Evolutionary conservation across 805 yeast genomes (phyloP).

Genomic region (Myxozyma lipomycoides): DNA sequence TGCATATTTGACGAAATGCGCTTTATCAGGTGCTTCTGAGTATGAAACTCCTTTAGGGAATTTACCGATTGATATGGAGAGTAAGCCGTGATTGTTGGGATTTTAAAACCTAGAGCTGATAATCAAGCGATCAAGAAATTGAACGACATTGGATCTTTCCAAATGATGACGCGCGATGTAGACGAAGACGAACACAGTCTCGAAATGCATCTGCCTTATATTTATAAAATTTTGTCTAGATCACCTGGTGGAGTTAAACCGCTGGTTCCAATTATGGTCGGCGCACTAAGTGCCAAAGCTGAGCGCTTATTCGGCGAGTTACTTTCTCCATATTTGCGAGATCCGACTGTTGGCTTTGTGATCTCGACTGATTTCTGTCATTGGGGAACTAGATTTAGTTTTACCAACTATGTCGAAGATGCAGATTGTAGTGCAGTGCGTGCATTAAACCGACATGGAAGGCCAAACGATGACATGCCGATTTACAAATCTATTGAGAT

Average conservation of each 20-base stretch:
- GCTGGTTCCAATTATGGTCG: slow-evolving; percentile 77
- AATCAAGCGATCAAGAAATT: slow-evolving; percentile 29
- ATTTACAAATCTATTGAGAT: slow-evolving; percentile 70
- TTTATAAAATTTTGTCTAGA: slow-evolving; percentile 47
- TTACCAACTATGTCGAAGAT: slow-evolving; percentile 40
- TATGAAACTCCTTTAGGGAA: slow-evolving; percentile 84
- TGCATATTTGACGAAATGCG: slow-evolving; percentile 65
- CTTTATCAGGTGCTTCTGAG: slow-evolving; percentile 48
- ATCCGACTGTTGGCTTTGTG: slow-evolving; percentile 61
- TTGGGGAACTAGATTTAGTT: slow-evolving; percentile 60
- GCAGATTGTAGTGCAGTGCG: slow-evolving; percentile 10
- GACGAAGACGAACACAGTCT: slow-evolving; percentile 89
- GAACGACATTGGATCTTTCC: slow-evolving; percentile 44
- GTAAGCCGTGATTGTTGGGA: slow-evolving; percentile 17
- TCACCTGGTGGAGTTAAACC: slow-evolving; percentile 20
- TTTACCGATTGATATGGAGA: slow-evolving; percentile 58
- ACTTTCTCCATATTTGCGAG: slow-evolving; percentile 52
- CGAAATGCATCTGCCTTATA: slow-evolving; percentile 88
- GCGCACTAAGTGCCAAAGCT: slow-evolving; percentile 50
- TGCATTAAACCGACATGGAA: not conserved
- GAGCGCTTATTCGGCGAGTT: slow-evolving; percentile 46
- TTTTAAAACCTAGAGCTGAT: not conserved
- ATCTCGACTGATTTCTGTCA: slow-evolving; percentile 93
- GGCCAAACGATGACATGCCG: slow-evolving; percentile 39
- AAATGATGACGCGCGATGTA: slow-evolving; percentile 51